Base-by-base conservation (phyloP, 371 early-diverging fungal species). In the Funneliformis caledonium region DNA sequence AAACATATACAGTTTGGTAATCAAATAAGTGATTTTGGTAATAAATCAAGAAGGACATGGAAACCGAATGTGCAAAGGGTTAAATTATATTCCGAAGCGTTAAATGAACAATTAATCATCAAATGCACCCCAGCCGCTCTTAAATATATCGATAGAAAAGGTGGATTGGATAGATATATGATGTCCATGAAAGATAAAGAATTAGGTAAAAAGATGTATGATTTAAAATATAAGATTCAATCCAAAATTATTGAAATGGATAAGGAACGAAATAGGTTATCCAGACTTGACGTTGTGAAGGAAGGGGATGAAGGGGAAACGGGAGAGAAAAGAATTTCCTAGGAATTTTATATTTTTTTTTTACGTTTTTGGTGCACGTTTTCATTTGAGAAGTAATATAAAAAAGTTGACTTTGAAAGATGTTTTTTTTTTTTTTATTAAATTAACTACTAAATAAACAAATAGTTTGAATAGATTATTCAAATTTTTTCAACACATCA, bases 81-180 rank as follows among this genome's bases (percentile, higher is more conserved):
- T 73, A 87, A 87, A 48, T 84, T 96, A 48, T 94, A 89, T 84
- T 95, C 95, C 8, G 91, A 89, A 64, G 83, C 91, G 8, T 87
- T 94, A 12, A 86, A 90, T 73, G 76, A 87, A 67, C 88, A 85
- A 76, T 83, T 93, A 59, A 84, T 86, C 56, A 85, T 96, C 68
- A 90, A 91, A 78, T 91, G 94, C 69, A 93, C 94, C 43, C 89
- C 94, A 2, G 84, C 91, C 5, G 92, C 93, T 4, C 84, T 95
- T 22, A 91, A 94, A 48, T 93, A 94, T 1, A 94, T 96, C 50
- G 94, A 94, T 83, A 93, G 94, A 85, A 94, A 95, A 88, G 96
- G 96, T 48, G 96, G 96, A 10, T 84, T 96, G 37, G 96, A 96
- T 82, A 89, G 88, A 69, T 96, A 95, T 81, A 82, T 96, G 69